Evolutionary conservation across 2,329 filamentous ascomycete species (phyloP).

Genomic region (Aspergillus fijiensis): DNA sequence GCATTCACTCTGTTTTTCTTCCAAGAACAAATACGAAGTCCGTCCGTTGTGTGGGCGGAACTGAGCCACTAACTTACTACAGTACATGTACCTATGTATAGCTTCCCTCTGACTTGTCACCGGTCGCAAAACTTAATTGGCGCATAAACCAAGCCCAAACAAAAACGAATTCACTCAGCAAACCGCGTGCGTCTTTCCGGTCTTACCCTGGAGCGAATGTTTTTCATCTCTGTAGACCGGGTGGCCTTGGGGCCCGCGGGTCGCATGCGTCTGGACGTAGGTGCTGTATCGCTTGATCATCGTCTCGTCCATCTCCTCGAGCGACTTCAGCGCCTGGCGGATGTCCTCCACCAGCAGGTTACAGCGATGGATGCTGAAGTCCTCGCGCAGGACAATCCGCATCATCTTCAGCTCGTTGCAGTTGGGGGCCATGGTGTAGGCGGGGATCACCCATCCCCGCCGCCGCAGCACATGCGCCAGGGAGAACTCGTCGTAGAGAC

Average conservation of each 20-base stretch:
- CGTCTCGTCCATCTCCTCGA: constrained; percentile 71
- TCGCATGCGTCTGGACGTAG: constrained; percentile 40
- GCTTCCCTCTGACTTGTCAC: neutral
- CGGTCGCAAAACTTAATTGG: neutral
- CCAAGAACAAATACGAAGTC: neutral
- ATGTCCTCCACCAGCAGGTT: constrained; percentile 76
- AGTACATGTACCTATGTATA: too few species aligned
- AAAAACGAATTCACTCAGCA: constrained; percentile 55
- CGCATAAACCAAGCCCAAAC: neutral
- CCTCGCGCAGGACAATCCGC: constrained; percentile 84
- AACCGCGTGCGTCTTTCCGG: constrained; percentile 81
- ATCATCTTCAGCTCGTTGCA: constrained; percentile 83
- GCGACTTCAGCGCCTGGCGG: constrained; percentile 66
- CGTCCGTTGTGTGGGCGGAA: too few species aligned
- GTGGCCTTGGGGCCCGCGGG: constrained; percentile 23
- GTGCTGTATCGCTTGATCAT: constrained; percentile 66
- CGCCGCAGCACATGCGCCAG: constrained; percentile 79
- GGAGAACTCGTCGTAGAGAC: constrained; percentile 70
- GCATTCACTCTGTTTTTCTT: neutral
- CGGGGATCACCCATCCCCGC: constrained; percentile 86
- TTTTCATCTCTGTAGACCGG: constrained; percentile 64
- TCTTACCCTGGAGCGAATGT: constrained; percentile 82
- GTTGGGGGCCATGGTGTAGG: constrained; percentile 93
- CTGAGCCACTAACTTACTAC: too few species aligned
- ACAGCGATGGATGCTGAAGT: constrained; percentile 78